Base-by-base conservation (phyloP, 371 early-diverging fungal genomes). In the Fennellomyces sp. region DNA sequence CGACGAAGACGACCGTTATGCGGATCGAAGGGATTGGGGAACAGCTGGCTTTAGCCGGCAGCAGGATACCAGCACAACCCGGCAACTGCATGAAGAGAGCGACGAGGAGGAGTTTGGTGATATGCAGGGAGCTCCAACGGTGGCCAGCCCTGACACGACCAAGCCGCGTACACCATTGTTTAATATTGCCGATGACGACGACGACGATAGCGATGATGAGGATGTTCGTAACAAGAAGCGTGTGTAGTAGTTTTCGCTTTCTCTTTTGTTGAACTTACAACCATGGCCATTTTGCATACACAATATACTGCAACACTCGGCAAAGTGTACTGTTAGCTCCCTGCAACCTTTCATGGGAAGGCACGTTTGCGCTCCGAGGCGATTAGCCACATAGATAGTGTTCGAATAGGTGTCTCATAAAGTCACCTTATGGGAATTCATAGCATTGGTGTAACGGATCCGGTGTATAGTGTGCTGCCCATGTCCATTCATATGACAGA, bases 101-200 rank as follows among this genome's bases (percentile, higher is more conserved):
- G 62, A 61, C 15, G 56, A 63, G 25, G 67, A 58, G 29, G 60
- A 61, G 33, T 66, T 61, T 57, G 61, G 67, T 23, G 64, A 56
- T 2, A 31, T 64, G 39, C 71, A 70, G 36, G 52, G 47, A 36
- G 68, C 61, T 39, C n/a, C 49, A 21, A 48, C 33, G 15, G 8
- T 3, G 3, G 23, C 49, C 4, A 54, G 26, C 25, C 19, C 30
- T 10, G 15, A 30, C 25, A 58, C 23, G 15, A 26, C 8, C 19
- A 45, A 58, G 15, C 12, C 51, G 17, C 60, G 52, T 0, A 42
- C 60, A 27, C 58, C 63, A 5, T 41, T 63, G 33, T 63, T 63
- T 41, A 52, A 52, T 52, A 63, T 63, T 39, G 62, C 50, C 38
- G 62, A 60, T 13, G 60, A 62, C 15, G 62, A 61, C 12, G 58